phyloP scores from a whole-genome alignment of 352 stramenopile species.

The Globisporangium spiculum region DNA sequence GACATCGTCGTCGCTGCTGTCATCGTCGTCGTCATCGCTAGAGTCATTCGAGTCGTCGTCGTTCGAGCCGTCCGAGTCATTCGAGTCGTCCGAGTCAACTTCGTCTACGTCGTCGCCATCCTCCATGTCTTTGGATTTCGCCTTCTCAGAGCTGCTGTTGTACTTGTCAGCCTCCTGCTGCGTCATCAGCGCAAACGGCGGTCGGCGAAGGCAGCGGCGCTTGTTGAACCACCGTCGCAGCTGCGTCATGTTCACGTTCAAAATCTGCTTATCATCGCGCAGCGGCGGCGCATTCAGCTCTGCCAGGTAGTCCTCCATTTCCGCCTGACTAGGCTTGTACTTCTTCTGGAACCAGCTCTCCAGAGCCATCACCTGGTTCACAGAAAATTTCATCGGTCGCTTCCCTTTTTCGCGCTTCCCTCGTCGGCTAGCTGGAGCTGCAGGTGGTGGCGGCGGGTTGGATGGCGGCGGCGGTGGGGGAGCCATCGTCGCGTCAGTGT shows the following conservation, averaged over 20 bases:
- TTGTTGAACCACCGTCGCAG: constrained; percentile 87
- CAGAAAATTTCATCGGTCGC: constrained; percentile 85
- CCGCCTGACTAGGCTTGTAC: constrained; percentile 77
- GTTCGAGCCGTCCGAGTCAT: constrained; percentile 43
- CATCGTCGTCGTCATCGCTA: constrained; percentile 35
- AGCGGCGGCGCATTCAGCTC: constrained; percentile 68
- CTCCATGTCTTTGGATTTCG: constrained; percentile 7
- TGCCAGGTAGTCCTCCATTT: constrained; percentile 77
- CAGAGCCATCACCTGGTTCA: constrained; percentile 75
- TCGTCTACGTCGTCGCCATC: constrained; percentile 26
- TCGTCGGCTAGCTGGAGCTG: constrained; percentile 24
- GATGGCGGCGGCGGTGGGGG: constrained; percentile 15
- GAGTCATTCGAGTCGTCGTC: constrained; percentile 48
- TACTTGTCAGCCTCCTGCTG: constrained; percentile 64
- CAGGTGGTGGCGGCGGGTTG: constrained; percentile 10
- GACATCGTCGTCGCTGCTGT: constrained; percentile 12
- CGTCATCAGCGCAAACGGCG: constrained; percentile 82
- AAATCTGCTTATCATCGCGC: constrained; percentile 69
- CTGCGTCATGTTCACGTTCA: constrained; percentile 88
- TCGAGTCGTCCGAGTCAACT: constrained; percentile 19
- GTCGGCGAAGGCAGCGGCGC: constrained; percentile 72
- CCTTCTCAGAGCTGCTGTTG: constrained; percentile 35
- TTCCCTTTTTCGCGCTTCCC: constrained; percentile 57
- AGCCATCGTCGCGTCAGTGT: neutral
- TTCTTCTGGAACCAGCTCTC: constrained; percentile 86